A percentile compares a stretch with the other conserved stretches of the same genome.
phyloP scores from a whole-genome alignment of 176 grass and related monocot species.

The Cymbopogon citratus region DNA sequence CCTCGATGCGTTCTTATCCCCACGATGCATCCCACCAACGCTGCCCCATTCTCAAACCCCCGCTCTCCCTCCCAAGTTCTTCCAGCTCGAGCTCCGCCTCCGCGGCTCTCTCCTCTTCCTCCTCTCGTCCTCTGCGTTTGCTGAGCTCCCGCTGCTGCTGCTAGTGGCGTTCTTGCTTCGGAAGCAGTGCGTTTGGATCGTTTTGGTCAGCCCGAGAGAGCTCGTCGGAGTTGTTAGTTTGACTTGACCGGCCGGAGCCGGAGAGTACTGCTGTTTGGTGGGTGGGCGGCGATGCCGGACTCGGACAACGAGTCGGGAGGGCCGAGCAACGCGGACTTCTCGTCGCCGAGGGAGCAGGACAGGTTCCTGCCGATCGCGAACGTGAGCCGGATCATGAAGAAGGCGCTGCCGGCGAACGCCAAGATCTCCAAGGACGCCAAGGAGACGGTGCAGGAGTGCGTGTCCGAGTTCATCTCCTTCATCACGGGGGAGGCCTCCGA shows the following conservation, averaged over 20 bases:
- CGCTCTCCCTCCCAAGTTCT: not conserved
- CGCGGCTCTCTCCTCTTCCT: not conserved
- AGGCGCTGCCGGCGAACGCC: conserved; percentile 82
- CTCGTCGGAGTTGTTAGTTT: not conserved
- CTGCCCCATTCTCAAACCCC: not conserved
- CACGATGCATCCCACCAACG: conserved; percentile 40
- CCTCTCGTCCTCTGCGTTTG: not conserved
- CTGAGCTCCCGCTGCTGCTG: not conserved
- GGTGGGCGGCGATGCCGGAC: conserved; percentile 51
- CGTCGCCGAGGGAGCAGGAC: conserved; percentile 74
- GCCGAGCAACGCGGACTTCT: conserved; percentile 42
- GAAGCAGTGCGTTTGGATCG: not conserved
- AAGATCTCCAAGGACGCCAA: conserved; percentile 98
- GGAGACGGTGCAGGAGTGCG: conserved; percentile 99
- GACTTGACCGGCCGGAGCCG: not conserved
- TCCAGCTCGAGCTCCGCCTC: not conserved
- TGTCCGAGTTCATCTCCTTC: conserved; percentile 98
- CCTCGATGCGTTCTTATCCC: conserved; percentile 43
- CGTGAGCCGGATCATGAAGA: conserved; percentile 99
- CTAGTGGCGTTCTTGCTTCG: not conserved
- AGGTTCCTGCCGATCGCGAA: conserved; percentile 90
- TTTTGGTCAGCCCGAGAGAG: not conserved
- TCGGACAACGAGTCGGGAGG: conserved; percentile 87
- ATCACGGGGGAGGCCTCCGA: conserved; percentile 96
- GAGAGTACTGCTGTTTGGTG: conserved; percentile 2